Conservation (phyloP, 2,329 filamentous ascomycete genomes). For the Chaetomiaceae sp. region DNA sequence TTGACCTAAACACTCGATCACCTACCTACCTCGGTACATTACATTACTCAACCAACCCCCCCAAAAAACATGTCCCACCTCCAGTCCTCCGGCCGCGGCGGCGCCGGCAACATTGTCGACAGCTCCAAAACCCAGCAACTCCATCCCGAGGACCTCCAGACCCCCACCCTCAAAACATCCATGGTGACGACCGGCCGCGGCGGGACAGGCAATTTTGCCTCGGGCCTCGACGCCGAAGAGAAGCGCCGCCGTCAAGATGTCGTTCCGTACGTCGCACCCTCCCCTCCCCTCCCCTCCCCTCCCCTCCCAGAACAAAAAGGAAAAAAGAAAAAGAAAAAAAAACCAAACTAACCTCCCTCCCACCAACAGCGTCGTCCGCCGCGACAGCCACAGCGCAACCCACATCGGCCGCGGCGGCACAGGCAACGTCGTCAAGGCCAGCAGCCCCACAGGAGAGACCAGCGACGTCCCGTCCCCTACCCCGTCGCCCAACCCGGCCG, state of each 20-base stretch:
- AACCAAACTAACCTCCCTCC: not conserved
- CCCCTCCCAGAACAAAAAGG: conserved; percentile 13
- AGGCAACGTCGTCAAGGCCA: conserved; percentile 60
- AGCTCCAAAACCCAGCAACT: conserved; percentile 43
- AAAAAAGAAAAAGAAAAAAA: not conserved
- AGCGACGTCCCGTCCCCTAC: too few species aligned
- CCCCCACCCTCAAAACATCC: conserved; percentile 76
- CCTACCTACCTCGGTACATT: too few species aligned
- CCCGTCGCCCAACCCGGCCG: too few species aligned
- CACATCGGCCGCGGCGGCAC: conserved; percentile 72
- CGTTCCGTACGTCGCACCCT: conserved; percentile 49
- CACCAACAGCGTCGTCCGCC: conserved; percentile 44
- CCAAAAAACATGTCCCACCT: conserved; percentile 39
- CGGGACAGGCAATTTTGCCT: conserved; percentile 82
- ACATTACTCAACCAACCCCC: not conserved
- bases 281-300: conserved; percentile 24
- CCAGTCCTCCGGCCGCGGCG: conserved; percentile 69
- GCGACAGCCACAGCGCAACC: conserved; percentile 52
- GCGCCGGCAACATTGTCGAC: conserved; percentile 69
- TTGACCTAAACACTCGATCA: not conserved
- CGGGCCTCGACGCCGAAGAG: conserved; percentile 63
- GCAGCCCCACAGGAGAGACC: too few species aligned
- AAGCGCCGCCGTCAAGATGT: conserved; percentile 83
- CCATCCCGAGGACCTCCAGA: conserved; percentile 63
- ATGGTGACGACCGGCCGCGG: conserved; percentile 87